Percentiles rank a stretch among this genome's conserved stretches.
Evolutionary conservation across 306 rosid genomes (phyloP).

Genomic region (Aeschynomene evenia): DNA sequence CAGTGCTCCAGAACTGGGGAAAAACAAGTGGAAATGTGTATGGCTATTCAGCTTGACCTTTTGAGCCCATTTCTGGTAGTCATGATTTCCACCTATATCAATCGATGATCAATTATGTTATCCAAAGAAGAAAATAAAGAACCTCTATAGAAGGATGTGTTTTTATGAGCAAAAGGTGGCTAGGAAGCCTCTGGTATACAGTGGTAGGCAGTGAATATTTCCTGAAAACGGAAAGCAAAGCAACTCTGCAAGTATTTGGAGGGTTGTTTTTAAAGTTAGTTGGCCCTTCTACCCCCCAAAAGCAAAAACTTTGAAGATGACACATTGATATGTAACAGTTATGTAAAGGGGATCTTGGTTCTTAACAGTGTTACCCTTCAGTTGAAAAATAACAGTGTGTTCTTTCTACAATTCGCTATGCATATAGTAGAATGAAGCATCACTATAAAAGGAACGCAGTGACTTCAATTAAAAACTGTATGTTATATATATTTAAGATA

Average conservation of each 20-base stretch:
- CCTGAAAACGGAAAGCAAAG: background rate
- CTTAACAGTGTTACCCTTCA: background rate
- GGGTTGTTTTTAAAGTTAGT: background rate
- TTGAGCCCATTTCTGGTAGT: background rate
- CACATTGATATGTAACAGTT: background rate
- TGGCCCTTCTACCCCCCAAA: background rate
- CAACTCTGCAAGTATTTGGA: background rate
- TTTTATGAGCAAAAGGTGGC: slow-evolving; percentile 11
- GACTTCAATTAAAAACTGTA: background rate
- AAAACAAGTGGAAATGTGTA: slow-evolving; percentile 4
- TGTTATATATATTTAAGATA: too few relatives aligned
- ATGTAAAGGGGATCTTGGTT: background rate
- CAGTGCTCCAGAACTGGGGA: background rate
- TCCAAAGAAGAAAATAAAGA: background rate
- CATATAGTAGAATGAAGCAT: background rate
- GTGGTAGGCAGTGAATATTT: background rate
- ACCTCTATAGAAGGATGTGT: slow-evolving; percentile 3
- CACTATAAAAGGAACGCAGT: background rate
- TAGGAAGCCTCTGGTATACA: background rate
- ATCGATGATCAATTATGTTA: too few relatives aligned
- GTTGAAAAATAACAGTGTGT: background rate
- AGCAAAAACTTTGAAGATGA: background rate
- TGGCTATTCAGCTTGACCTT: background rate
- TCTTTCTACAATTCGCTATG: background rate
- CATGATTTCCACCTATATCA: slow-evolving; percentile 5